Conservation (phyloP, 495 filamentous ascomycete species). For the Parachaetomium inaequale region DNA sequence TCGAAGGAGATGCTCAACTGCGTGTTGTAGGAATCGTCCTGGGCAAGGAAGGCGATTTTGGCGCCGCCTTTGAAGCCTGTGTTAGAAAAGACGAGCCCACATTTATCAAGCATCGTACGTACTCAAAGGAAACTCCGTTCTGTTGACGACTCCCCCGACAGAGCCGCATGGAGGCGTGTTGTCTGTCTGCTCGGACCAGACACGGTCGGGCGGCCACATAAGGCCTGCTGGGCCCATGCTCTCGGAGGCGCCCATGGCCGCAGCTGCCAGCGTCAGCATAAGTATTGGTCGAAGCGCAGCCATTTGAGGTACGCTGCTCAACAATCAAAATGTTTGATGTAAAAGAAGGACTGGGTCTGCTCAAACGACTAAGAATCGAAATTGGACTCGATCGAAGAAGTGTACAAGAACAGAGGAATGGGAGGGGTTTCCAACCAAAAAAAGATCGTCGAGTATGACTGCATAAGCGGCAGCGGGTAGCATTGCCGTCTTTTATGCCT, state of each 20-base stretch:
- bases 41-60: constrained; percentile 31
- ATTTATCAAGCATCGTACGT: background rate
- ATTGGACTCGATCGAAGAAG: background rate
- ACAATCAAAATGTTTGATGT: background rate
- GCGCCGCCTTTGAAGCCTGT: constrained; percentile 17
- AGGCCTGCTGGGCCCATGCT: constrained; percentile 50
- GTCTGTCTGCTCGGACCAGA: constrained; percentile 41
- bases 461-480: no score
- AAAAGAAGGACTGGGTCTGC: background rate
- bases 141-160: constrained; percentile 32
- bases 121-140: constrained; percentile 40
- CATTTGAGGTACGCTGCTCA: background rate
- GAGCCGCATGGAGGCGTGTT: constrained; percentile 49
- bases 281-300: background rate
- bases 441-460: no score
- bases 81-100: background rate
- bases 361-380: background rate
- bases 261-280: background rate
- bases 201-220: constrained; percentile 49
- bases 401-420: no score
- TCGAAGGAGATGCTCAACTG: constrained; percentile 21
- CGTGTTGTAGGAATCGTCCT: constrained; percentile 23
- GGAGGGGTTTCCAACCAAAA: no score
- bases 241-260: constrained; percentile 11
- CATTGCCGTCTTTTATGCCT: no score